These are phyloP conservation scores for Rubia occidens DNA, from an alignment of 305 asterid species.

Conservation along the genomic window DNA sequence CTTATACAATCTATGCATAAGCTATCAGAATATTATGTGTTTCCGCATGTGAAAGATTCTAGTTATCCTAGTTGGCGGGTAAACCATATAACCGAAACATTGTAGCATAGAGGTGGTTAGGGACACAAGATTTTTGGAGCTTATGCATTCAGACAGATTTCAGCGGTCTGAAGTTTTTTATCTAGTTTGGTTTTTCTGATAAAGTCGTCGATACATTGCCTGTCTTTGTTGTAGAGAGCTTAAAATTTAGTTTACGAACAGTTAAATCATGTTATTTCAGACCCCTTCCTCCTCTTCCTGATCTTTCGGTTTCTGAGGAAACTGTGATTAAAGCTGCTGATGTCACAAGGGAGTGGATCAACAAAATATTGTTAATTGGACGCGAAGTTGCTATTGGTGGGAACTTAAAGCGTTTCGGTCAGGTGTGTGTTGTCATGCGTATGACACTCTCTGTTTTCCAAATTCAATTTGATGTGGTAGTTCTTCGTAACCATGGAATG, in stretches of 20 bases:
- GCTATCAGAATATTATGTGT: background rate
- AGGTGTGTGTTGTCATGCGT: slow-evolving; percentile 36
- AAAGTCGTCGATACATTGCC: background rate
- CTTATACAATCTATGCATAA: background rate
- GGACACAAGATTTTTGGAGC: background rate
- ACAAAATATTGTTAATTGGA: slow-evolving; percentile 46
- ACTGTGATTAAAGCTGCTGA: slow-evolving; percentile 56
- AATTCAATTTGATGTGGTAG: slow-evolving; percentile 12
- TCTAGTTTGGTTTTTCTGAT: background rate
- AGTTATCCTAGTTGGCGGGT: background rate
- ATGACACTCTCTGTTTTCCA: slow-evolving; percentile 3
- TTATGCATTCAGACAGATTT: background rate
- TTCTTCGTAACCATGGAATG: slow-evolving; percentile 12
- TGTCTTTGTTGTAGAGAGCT: background rate
- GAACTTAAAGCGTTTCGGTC: slow-evolving; percentile 47
- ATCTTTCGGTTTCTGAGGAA: slow-evolving; percentile 71
- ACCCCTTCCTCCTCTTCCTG: slow-evolving; percentile 83
- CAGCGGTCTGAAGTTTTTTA: background rate
- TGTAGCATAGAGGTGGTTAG: background rate
- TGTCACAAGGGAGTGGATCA: slow-evolving; percentile 55
- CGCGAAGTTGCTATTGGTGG: slow-evolving; percentile 74
- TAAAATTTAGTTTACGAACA: slow-evolving; percentile 14
- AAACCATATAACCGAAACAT: background rate
- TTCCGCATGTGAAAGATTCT: background rate
- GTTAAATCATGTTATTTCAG: slow-evolving; percentile 31